These are phyloP conservation scores for Alternaria sp. DNA, from an alignment of 2,329 filamentous ascomycete species.

Conservation along the genomic window DNA sequence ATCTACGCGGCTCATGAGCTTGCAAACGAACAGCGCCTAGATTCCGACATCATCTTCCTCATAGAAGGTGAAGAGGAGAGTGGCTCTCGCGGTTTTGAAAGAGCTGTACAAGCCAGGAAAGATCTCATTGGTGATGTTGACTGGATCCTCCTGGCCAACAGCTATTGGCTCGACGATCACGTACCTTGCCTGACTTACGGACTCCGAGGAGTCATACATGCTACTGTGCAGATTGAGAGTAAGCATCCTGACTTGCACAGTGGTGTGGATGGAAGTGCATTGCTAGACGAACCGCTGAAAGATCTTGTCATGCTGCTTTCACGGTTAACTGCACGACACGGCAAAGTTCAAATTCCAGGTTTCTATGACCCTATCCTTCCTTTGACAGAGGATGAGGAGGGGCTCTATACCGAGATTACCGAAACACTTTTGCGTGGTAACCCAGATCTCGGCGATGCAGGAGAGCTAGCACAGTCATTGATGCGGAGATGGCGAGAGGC, in stretches of 20 bases:
- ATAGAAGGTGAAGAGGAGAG: constrained; percentile 98
- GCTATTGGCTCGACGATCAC: constrained; percentile 97
- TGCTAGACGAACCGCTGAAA: constrained; percentile 89
- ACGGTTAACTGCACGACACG: constrained; percentile 80
- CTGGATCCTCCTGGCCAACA: constrained; percentile 94
- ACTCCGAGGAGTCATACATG: constrained; percentile 89
- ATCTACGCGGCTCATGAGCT: constrained; percentile 92
- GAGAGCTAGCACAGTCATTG: constrained; percentile 79
- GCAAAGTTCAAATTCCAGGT: constrained; percentile 80
- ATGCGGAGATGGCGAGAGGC: constrained; percentile 97
- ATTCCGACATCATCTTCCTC: constrained; percentile 88
- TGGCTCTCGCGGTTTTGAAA: constrained; percentile 87
- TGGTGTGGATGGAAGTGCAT: constrained; percentile 91
- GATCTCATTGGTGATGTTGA: constrained; percentile 86
- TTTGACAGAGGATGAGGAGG: constrained; percentile 75
- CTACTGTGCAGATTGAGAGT: constrained; percentile 86
- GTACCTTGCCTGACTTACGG: constrained; percentile 96
- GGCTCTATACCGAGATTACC: constrained; percentile 83
- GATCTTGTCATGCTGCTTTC: constrained; percentile 85
- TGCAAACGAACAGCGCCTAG: constrained; percentile 79
- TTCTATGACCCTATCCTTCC: constrained; percentile 88
- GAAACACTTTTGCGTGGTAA: constrained; percentile 76
- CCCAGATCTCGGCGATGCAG: constrained; percentile 66
- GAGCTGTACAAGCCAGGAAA: constrained; percentile 81
- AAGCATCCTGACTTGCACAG: constrained; percentile 89